phyloP scores from a whole-genome alignment of 805 yeast species.

The Myxozyma neotropica region DNA sequence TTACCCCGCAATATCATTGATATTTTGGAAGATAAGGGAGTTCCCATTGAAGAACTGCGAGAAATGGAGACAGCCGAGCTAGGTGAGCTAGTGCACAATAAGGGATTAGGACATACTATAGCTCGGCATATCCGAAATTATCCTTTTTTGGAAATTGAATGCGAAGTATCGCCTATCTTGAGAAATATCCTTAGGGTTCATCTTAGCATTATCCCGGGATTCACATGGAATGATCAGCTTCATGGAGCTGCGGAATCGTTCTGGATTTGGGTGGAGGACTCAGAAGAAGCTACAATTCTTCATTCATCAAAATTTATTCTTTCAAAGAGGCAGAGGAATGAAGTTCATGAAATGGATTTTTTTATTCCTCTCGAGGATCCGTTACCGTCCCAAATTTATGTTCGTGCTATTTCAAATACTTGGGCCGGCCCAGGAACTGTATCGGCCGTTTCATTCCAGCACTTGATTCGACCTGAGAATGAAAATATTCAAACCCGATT shows the following conservation, averaged over 20 bases:
- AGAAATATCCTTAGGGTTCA: conserved; percentile 82
- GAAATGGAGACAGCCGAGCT: conserved; percentile 75
- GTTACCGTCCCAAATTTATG: conserved; percentile 82
- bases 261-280: conserved; percentile 91
- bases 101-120: conserved; percentile 66
- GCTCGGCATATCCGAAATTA: conserved; percentile 65
- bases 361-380: conserved; percentile 91
- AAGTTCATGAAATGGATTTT: conserved; percentile 76
- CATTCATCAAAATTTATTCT: conserved; percentile 83
- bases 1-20: conserved; percentile 67
- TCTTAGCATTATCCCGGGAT: conserved; percentile 69
- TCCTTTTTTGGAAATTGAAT: conserved; percentile 73
- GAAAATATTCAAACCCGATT: conserved; percentile 84
- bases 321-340: conserved; percentile 56
- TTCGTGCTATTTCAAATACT: conserved; percentile 75
- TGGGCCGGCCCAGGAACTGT: conserved; percentile 87
- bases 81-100: conserved; percentile 88
- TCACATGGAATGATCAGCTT: conserved; percentile 76
- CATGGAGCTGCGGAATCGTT: conserved; percentile 87
- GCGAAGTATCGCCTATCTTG: conserved; percentile 88
- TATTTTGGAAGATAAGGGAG: conserved; percentile 56
- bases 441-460: conserved; percentile 83
- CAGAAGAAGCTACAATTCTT: conserved; percentile 68
- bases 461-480: conserved; percentile 82
- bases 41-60: conserved; percentile 66